Evolutionary conservation across 371 early-diverging fungal species (phyloP), one percentile per base, ranked within the genome.

Genomic region (Mortierella sp.): DNA sequence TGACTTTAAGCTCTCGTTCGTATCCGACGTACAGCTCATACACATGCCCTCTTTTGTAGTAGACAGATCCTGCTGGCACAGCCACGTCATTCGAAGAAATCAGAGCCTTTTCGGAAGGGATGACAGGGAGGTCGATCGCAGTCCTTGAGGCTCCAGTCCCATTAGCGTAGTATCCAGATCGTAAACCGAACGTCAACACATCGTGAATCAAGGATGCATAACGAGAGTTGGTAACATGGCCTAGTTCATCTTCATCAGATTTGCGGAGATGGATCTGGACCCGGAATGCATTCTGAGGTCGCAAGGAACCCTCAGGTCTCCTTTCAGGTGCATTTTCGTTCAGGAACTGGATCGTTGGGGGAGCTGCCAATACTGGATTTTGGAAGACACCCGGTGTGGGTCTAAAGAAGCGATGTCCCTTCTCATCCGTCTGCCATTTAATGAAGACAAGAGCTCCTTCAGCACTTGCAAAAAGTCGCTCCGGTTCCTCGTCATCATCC

Each of bases 151-250:
- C 15, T 3, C 72, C 72, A 2, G 60, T 27, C 3, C 72, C 72
- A 47, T 65, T 72, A 28, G 65, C 53, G 28, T 72, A 72, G 52
- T 72, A 72, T 41, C 72, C 72, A 3, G 56, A 55, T 7, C 66
- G 55, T 39, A 72, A 57, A 7, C 72, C 72, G 39, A 64, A 72
- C 5, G 65, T 65, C 56, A 72, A 30, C 2, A 72, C 72, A 48
- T 72, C 72, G 24, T 65, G 65, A 39, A 72, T 56, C 54, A 72
- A 56, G 5, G 57, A 47, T 2, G 51, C 65, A 21, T 72, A 72
- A n/a, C 61, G 60, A 26, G 72, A 72, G 50, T 72, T 72, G 48
- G 72, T 72, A 28, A 72, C 72, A 43, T 72, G 72, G 26, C 72
- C 72, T 43, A 72, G 34, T 28, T 72, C 61, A 15, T 72, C 72